These are phyloP conservation scores for Hymenoscyphus fraxineus DNA, from an alignment of 2,329 filamentous ascomycete genomes.

Conservation along the genomic window DNA sequence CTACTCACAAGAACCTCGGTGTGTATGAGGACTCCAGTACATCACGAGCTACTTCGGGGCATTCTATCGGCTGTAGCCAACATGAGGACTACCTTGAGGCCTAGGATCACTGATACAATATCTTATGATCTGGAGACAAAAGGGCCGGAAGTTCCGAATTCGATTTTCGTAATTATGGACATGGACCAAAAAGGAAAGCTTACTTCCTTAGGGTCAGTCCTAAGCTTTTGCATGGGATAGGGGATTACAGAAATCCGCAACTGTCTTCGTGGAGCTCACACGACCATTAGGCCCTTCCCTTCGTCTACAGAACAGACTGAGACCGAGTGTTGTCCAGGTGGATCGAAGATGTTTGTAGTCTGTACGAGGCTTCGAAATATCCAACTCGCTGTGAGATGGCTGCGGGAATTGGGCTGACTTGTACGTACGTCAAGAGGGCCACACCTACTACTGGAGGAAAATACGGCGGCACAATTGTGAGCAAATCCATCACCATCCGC, in stretches of 20 bases:
- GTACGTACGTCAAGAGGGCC: slow-evolving; percentile 4
- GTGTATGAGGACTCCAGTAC: background rate
- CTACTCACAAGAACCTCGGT: background rate
- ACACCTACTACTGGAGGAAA: slow-evolving; percentile 2
- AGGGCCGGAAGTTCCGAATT: background rate
- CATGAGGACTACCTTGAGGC: too few relatives aligned
- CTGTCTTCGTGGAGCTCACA: background rate
- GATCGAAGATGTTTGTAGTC: background rate
- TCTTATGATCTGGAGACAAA: background rate
- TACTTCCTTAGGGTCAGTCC: too few relatives aligned
- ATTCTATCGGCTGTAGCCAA: too few relatives aligned
- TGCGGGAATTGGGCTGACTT: slow-evolving; percentile 1
- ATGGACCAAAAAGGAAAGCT: too few relatives aligned
- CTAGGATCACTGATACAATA: too few relatives aligned
- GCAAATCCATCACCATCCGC: background rate
- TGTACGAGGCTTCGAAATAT: background rate
- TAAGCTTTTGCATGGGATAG: background rate
- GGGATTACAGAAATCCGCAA: background rate
- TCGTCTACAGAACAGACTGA: background rate
- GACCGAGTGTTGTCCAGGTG: background rate
- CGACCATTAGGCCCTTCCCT: background rate
- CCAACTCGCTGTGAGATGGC: background rate
- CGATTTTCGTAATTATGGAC: background rate
- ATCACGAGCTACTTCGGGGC: background rate
- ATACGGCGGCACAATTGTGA: slow-evolving; percentile 10